Conservation (phyloP, 140 eudicot species). For the Flaveria floridana region DNA sequence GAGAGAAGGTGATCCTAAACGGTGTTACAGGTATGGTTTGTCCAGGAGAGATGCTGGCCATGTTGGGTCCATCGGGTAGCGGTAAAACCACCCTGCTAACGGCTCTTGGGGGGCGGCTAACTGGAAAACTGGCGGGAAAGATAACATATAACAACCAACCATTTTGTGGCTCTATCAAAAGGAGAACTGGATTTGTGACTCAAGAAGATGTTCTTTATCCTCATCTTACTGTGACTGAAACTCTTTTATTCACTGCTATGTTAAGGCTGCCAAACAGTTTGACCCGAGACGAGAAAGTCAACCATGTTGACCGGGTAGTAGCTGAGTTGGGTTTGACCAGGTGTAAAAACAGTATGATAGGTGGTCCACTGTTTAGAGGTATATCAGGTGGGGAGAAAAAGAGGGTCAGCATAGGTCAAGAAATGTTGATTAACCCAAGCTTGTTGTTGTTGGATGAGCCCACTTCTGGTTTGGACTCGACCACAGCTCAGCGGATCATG, state of each 20-base stretch:
- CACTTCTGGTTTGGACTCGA: conserved; percentile 92
- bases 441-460: conserved; percentile 84
- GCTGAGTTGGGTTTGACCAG: conserved; percentile 62
- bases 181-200: conserved; percentile 89
- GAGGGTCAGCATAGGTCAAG: conserved; percentile 97
- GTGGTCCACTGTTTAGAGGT: conserved; percentile 88
- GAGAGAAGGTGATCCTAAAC: conserved; percentile 73
- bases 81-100: conserved; percentile 93
- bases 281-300: conserved; percentile 52
- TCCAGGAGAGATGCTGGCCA: conserved; percentile 95
- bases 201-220: conserved; percentile 91
- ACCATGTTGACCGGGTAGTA: conserved; percentile 62
- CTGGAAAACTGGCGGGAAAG: conserved; percentile 70
- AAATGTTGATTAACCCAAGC: conserved; percentile 90
- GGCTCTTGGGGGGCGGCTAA: conserved; percentile 83
- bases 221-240: conserved; percentile 86
- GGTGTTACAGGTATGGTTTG: conserved; percentile 75
- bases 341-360: conserved; percentile 79
- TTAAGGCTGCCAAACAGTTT: conserved; percentile 67
- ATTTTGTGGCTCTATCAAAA: conserved; percentile 63
- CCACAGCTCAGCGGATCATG: conserved; percentile 86
- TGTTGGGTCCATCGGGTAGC: conserved; percentile 98
- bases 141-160: conserved; percentile 76
- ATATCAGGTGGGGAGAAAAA: conserved; percentile 96
- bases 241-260: conserved; percentile 80